Conservation (phyloP, 2,329 filamentous ascomycete genomes). For the Whalleya microplaca region DNA sequence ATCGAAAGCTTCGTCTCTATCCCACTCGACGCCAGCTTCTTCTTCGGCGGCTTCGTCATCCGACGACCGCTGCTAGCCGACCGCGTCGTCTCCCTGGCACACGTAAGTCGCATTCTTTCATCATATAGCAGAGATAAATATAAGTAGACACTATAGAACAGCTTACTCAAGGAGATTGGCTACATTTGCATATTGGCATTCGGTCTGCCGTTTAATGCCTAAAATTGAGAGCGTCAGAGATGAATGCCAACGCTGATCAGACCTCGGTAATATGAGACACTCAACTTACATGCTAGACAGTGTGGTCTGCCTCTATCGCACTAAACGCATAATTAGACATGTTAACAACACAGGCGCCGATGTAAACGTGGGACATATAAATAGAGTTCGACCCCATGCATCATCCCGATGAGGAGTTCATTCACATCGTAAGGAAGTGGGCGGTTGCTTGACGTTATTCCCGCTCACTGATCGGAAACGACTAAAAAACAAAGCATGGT, state of each 20-base stretch:
- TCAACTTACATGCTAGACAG: constrained; percentile 63
- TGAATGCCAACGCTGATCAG: constrained; percentile 11
- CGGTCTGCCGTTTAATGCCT: constrained; percentile 77
- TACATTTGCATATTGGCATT: constrained; percentile 75
- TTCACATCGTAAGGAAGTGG: background rate
- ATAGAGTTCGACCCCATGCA: constrained; percentile 1
- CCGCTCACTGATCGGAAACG: background rate
- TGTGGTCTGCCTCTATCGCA: constrained; percentile 75
- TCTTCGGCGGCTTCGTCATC: constrained; percentile 84
- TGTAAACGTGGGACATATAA: constrained; percentile 1
- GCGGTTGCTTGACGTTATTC: no score
- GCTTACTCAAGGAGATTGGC: constrained; percentile 78
- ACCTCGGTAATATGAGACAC: background rate
- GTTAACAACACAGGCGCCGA: constrained; percentile 14
- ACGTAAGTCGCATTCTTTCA: constrained; percentile 9
- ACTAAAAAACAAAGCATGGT: no score
- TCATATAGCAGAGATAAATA: background rate
- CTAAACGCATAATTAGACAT: constrained; percentile 44
- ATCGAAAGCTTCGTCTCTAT: constrained; percentile 46
- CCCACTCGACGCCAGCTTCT: constrained; percentile 42
- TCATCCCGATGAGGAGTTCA: background rate
- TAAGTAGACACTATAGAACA: constrained; percentile 16
- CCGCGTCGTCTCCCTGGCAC: constrained; percentile 58
- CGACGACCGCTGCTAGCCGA: constrained; percentile 78
- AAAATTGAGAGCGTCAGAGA: constrained; percentile 31